Evolutionary conservation across 2,329 filamentous ascomycete genomes (phyloP).

Genomic region (Fusarium staphyleae): DNA sequence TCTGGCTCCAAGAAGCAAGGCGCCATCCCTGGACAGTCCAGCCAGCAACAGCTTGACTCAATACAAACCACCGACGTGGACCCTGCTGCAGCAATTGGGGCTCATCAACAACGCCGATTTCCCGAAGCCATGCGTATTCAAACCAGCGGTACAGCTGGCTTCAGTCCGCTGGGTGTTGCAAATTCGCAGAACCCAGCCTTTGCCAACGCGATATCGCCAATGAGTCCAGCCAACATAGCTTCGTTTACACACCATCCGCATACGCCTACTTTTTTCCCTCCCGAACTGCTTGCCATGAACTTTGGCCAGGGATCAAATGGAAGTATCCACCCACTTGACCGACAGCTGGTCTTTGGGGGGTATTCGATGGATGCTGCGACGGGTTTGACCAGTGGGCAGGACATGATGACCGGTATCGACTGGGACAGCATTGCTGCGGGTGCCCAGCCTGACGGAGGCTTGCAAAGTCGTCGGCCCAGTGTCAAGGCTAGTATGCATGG

Average conservation of each 20-base stretch:
- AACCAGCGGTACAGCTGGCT: constrained; percentile 49
- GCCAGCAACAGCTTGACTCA: constrained; percentile 34
- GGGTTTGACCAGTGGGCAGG: constrained; percentile 47
- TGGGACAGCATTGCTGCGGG: constrained; percentile 54
- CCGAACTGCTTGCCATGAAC: constrained; percentile 61
- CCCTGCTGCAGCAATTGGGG: constrained; percentile 18
- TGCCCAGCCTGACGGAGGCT: constrained; percentile 38
- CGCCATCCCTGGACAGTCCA: constrained; percentile 12
- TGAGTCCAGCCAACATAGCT: constrained; percentile 57
- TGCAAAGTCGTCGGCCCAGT: constrained; percentile 40
- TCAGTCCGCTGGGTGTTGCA: constrained; percentile 52
- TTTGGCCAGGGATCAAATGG: constrained; percentile 57
- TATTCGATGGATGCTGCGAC: constrained; percentile 63
- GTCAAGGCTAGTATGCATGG: constrained; percentile 43
- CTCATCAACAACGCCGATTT: constrained; percentile 49
- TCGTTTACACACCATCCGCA: constrained; percentile 50
- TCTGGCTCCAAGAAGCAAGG: constrained; percentile 47
- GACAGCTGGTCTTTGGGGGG: constrained; percentile 77
- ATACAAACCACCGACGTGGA: constrained; percentile 28
- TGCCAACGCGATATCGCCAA: constrained; percentile 58
- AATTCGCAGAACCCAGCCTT: constrained; percentile 53
- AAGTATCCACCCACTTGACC: constrained; percentile 73
- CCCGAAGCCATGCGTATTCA: constrained; percentile 52
- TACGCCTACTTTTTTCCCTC: constrained; percentile 54
- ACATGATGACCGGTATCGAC: constrained; percentile 52